These are phyloP conservation scores for Aureobasidium sp. DNA, from an alignment of 2,329 filamentous ascomycete species.

Conservation along the genomic window DNA sequence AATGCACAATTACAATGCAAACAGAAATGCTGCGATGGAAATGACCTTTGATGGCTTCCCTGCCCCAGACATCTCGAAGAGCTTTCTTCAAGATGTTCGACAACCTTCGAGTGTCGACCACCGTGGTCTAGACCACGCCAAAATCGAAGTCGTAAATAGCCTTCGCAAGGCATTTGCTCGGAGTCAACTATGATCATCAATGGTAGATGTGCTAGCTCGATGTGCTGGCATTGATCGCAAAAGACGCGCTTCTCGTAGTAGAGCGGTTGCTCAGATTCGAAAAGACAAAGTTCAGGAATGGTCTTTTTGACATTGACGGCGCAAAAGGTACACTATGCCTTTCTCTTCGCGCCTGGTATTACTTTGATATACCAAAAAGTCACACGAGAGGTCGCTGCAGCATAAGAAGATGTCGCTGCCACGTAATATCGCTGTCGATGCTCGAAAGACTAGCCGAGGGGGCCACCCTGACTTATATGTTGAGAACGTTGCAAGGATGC, in stretches of 20 bases:
- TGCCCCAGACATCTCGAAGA: background rate
- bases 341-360: too few species aligned
- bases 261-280: too few species aligned
- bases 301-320: background rate
- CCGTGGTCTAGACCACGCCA: background rate
- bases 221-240: background rate
- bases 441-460: background rate
- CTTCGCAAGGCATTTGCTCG: too few species aligned
- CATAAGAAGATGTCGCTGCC: background rate
- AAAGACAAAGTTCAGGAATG: too few species aligned
- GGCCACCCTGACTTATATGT: background rate
- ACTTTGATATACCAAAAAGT: too few species aligned
- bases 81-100: background rate
- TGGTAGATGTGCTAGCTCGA: background rate
- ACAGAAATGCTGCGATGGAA: background rate
- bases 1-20: background rate
- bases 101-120: too few species aligned
- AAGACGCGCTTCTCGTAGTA: background rate
- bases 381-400: background rate
- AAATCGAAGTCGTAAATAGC: background rate
- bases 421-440: background rate
- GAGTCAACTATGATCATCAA: background rate
- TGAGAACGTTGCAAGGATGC: background rate
- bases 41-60: background rate
- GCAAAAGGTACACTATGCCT: background rate